Percentiles rank a stretch among this genome's conserved stretches.
Evolutionary conservation across 805 yeast species (phyloP).

Genomic region (Wickerhamomyces alni): DNA sequence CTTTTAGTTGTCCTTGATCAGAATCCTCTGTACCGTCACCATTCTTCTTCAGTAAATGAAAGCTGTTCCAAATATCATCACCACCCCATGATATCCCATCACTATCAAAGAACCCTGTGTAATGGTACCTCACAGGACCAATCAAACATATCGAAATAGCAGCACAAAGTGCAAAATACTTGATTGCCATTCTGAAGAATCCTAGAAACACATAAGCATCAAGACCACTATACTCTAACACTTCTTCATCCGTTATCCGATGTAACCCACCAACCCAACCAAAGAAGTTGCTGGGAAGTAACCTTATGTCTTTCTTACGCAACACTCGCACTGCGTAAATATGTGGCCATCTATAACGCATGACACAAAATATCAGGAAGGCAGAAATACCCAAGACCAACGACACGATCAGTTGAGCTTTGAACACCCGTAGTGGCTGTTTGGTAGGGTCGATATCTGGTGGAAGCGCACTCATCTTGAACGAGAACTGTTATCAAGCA

Average conservation of each 20-base stretch:
- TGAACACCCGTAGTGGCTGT: constrained; percentile 49
- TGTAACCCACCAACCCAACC: constrained; percentile 79
- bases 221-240: constrained; percentile 84
- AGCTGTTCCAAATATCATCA: not conserved
- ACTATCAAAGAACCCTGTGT: constrained; percentile 74
- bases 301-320: constrained; percentile 27
- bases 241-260: constrained; percentile 66
- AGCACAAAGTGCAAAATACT: constrained; percentile 57
- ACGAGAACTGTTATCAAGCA: no score
- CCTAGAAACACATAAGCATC: constrained; percentile 91
- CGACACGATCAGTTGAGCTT: constrained; percentile 78
- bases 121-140: constrained; percentile 80
- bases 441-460: constrained; percentile 26
- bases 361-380: constrained; percentile 59
- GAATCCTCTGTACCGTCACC: constrained; percentile 19
- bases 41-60: constrained; percentile 10
- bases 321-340: constrained; percentile 73
- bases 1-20: constrained; percentile 37
- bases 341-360: constrained; percentile 72
- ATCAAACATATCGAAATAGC: constrained; percentile 69
- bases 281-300: constrained; percentile 45
- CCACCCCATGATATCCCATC: constrained; percentile 35
- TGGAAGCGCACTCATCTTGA: constrained; percentile 22
- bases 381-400: constrained; percentile 61
- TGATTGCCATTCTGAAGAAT: constrained; percentile 85